Percentiles rank a stretch among this genome's conserved stretches.
Evolutionary conservation across 2,329 filamentous ascomycete genomes (phyloP).

Genomic region (Endoconidiophora laricicola): DNA sequence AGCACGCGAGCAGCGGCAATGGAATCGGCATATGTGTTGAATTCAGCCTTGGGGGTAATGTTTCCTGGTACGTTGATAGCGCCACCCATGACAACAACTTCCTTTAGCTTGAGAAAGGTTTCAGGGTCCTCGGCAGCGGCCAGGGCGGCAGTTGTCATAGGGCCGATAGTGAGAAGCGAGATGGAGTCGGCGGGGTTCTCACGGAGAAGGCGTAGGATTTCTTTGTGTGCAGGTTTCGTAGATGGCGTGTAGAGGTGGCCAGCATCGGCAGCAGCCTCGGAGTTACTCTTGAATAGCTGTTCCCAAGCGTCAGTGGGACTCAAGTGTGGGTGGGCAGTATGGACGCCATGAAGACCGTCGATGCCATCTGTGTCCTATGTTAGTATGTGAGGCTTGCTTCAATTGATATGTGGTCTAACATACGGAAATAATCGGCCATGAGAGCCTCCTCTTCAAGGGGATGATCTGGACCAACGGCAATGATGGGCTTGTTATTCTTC

Average conservation of each 20-base stretch:
- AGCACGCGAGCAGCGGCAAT: conserved; percentile 62
- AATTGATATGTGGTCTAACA: conserved; percentile 19
- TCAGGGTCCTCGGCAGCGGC: conserved; percentile 80
- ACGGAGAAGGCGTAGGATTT: conserved; percentile 72
- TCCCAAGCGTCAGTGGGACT: conserved; percentile 60
- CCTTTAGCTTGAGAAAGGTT: conserved; percentile 74
- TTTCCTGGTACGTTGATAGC: conserved; percentile 68
- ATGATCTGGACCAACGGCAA: conserved; percentile 75
- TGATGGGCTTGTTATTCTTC: conserved; percentile 56
- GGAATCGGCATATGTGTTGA: conserved; percentile 86
- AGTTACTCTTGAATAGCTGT: conserved; percentile 36
- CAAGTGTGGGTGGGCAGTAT: conserved; percentile 57
- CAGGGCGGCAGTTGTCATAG: conserved; percentile 81
- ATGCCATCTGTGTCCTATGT: conserved; percentile 39
- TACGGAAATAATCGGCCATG: conserved; percentile 77
- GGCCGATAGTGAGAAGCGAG: conserved; percentile 79
- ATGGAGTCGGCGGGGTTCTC: conserved; percentile 73
- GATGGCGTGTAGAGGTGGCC: conserved; percentile 59
- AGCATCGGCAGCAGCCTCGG: conserved; percentile 24
- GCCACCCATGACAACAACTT: conserved; percentile 92
- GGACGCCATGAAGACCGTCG: conserved; percentile 64
- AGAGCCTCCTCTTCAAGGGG: conserved; percentile 71
- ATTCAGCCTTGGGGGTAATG: conserved; percentile 71
- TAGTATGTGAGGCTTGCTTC: not conserved
- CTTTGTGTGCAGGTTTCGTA: conserved; percentile 54